These are phyloP conservation scores for Monosporascus sp. DNA, from an alignment of 2,329 filamentous ascomycete species.

Conservation along the genomic window DNA sequence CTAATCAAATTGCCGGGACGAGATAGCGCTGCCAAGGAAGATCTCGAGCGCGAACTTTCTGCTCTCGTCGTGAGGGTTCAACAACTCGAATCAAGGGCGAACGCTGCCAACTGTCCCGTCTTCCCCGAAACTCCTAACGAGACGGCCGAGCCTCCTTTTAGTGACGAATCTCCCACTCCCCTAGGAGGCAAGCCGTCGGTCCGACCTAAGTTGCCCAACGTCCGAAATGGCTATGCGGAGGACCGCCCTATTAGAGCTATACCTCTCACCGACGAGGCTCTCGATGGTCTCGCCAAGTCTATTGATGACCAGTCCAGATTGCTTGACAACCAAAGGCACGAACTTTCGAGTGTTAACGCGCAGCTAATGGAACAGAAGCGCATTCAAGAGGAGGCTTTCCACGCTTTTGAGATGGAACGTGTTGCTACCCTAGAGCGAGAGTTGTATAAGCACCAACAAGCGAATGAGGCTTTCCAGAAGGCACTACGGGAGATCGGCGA, in stretches of 20 bases:
- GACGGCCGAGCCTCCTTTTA: constrained; percentile 58
- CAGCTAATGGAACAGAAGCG: constrained; percentile 82
- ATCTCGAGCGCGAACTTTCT: constrained; percentile 76
- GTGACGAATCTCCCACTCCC: constrained; percentile 43
- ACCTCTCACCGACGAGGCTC: constrained; percentile 72
- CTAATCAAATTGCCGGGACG: constrained; percentile 71
- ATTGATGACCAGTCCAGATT: constrained; percentile 91
- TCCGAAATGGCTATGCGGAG: constrained; percentile 26
- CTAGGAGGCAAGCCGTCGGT: constrained; percentile 35
- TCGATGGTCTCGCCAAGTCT: constrained; percentile 81
- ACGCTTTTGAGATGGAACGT: constrained; percentile 77
- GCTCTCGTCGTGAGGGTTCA: constrained; percentile 74
- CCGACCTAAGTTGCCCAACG: constrained; percentile 41
- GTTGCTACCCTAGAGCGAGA: constrained; percentile 88
- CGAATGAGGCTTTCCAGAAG: constrained; percentile 98
- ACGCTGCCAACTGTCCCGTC: constrained; percentile 47
- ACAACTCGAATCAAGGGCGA: constrained; percentile 74
- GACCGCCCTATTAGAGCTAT: constrained; percentile 34
- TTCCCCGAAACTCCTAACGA: constrained; percentile 82
- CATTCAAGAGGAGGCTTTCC: constrained; percentile 75
- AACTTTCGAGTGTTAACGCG: constrained; percentile 78
- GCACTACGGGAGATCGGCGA: constrained; percentile 93
- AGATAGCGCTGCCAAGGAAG: constrained; percentile 67
- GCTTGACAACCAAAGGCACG: constrained; percentile 79
- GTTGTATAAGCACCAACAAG: constrained; percentile 93